phyloP scores from a whole-genome alignment of 257 asterid genomes.

The Solanum clarkiae region DNA sequence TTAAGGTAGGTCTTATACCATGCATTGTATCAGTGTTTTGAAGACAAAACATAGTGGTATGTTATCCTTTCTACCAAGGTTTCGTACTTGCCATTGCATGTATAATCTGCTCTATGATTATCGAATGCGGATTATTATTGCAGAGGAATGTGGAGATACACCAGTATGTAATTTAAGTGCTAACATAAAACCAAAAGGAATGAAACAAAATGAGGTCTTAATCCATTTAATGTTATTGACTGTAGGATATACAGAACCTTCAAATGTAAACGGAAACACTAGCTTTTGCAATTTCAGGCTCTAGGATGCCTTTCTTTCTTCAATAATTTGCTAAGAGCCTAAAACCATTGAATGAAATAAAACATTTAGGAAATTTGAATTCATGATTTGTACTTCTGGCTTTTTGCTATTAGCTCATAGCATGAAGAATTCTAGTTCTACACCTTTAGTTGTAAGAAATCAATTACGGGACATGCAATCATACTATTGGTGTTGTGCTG shows the following conservation, averaged over 20 bases:
- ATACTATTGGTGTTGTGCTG: background rate
- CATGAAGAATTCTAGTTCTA: background rate
- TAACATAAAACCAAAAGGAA: background rate
- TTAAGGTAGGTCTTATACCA: background rate
- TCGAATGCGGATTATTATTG: background rate
- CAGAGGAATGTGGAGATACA: background rate
- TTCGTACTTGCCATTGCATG: background rate
- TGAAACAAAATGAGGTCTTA: background rate
- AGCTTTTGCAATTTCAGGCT: background rate
- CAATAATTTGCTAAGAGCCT: background rate
- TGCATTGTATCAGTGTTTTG: background rate
- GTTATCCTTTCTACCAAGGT: background rate
- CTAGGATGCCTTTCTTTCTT: background rate
- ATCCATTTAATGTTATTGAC: background rate
- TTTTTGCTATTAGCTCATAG: background rate
- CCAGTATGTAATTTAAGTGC: background rate
- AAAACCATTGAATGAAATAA: background rate
- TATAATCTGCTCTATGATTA: background rate
- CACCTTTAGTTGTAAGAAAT: background rate
- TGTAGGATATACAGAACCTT: background rate
- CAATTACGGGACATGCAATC: background rate
- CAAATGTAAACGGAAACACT: background rate
- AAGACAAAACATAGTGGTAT: background rate
- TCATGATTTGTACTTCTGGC: background rate
- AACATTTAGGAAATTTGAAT: background rate